Percentiles rank a stretch among this genome's conserved stretches.
Evolutionary conservation across 2,329 filamentous ascomycete genomes (phyloP).

Genomic region (Sarocladiaceae sp.): DNA sequence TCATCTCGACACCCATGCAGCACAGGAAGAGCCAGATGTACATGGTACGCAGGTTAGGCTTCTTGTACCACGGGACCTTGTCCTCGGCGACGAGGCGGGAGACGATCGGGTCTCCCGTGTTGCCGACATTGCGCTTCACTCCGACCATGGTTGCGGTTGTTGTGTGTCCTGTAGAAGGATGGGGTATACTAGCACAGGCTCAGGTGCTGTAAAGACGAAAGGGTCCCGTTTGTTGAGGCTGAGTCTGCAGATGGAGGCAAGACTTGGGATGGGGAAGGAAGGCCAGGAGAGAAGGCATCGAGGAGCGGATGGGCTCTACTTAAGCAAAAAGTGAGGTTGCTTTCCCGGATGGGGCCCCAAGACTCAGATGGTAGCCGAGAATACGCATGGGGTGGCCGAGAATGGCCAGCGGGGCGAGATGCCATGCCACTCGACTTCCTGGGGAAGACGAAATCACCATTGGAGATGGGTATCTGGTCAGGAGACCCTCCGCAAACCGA

Average conservation of each 20-base stretch:
- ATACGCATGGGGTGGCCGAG: slow-evolving; percentile 1
- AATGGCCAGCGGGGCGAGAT: background rate
- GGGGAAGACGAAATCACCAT: slow-evolving; percentile 5
- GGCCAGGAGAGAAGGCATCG: background rate
- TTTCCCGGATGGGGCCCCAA: background rate
- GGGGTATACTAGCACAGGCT: slow-evolving; percentile 1
- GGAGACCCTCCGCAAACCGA: slow-evolving; percentile 5
- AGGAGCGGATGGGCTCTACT: slow-evolving; percentile 7
- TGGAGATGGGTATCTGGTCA: slow-evolving; percentile 2
- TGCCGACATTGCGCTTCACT: slow-evolving; percentile 12
- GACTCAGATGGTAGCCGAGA: slow-evolving; percentile 1
- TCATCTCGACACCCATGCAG: slow-evolving; percentile 51
- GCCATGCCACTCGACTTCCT: slow-evolving; percentile 7
- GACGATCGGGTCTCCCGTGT: slow-evolving; percentile 21
- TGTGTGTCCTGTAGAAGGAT: background rate
- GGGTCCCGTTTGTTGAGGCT: background rate
- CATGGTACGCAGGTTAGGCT: slow-evolving; percentile 44
- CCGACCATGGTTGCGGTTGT: slow-evolving; percentile 7
- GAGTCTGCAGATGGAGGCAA: slow-evolving; percentile 4
- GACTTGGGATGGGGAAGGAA: slow-evolving; percentile 9
- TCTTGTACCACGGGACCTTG: slow-evolving; percentile 43
- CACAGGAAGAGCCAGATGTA: slow-evolving; percentile 47
- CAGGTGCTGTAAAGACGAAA: slow-evolving; percentile 2
- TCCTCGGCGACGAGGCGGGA: slow-evolving; percentile 25
- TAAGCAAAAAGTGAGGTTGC: slow-evolving; percentile 4